Base-by-base conservation (phyloP, 2,329 filamentous ascomycete genomes). In the Balansia obtecta region DNA sequence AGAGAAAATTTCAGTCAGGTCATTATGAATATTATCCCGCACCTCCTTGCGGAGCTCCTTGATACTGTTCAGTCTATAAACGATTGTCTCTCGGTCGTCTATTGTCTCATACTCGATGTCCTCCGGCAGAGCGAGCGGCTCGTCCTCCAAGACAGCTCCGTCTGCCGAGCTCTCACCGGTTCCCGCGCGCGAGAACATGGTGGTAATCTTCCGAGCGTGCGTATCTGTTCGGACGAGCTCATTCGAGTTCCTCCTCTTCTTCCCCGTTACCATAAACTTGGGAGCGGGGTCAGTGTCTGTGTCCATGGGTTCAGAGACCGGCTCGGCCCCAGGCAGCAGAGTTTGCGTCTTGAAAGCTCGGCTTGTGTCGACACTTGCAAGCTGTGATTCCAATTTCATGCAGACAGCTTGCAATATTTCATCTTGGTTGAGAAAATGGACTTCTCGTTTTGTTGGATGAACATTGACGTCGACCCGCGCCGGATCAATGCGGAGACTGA, bases 341-440 rank as follows among this genome's bases (percentile, higher is more conserved):
- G 85, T 95, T 64, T 98, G 93, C 0, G 90, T 95, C 73, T 90
- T 80, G 67, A 97, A 98, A 0, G 88, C 95, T 45, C 93, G 83
- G 61, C 91, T 97, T 20, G 86, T 90, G 64, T 98, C 93, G 7
- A 97, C 90, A 46, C 85, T 83, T 11, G 88, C 85, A 4, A 98
- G 76, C 57, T 85, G 85, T 9, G 79, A 75, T 48, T 86, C 79
- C 20, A 98, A 85, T 49, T 86, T 79, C 53, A 83, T 80, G 68
- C 90, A 96, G 4, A 98, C 82, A 13, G 80, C 77, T 55, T 93
- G 86, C 45, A 93, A 85, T 44, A 98, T 95, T 58, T 98, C 93
- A 55, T 98, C 93, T 64, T 98, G 93, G 54, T 97, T 95, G 20
- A 98, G 74, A 59, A 98, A 97, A 61, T 97, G 93, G 18, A 98